Evolutionary conservation across 2,329 filamentous ascomycete genomes (phyloP), one percentile per base, ranked within the genome.

Genomic region (Exserohilum turcica): DNA sequence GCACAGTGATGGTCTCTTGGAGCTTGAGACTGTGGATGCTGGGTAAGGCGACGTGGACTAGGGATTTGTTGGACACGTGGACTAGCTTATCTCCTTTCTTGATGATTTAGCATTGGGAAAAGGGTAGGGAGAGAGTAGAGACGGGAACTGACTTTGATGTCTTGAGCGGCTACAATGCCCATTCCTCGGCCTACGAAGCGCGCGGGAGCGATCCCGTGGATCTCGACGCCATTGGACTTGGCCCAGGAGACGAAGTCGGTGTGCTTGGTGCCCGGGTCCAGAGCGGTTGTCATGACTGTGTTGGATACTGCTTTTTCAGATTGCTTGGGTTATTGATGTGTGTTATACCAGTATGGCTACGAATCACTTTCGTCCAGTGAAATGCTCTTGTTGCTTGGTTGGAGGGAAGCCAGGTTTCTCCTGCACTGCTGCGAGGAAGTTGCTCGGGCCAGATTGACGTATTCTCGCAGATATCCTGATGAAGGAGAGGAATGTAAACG

Each of bases 161-260:
- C 76, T 24, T 82, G 81, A 10, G 84, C 86, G 5, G 91, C 88
- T 44, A 92, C 81, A 51, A 96, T 86, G 40, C 92, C 92, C 47
- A 94, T 82, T 24, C 92, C 92, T 48, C 89, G 82, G 1, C 86
- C 88, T 5, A 86, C 83, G 13, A 96, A 86, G 33, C 78, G 79
- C 35, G 85, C 81, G 5, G 91, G 86, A 2, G 79, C 78, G 42
- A 95, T 84, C 24, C 86, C 86, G 63, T 87, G 80, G 60, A 91
- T 82, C 31, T 81, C 74, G 24, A 95, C 82, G 12, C 89, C 89
- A 52, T 85, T 81, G 1, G 76, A 74, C 37, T 79, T 71, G 1
- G 88, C 87, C 90, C 91, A 96, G 54, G 80, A 66, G 2, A 87
- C 79, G 54, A 95, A 89, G 7, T 78, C 75, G 21, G 82, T 75